phyloP scores from a whole-genome alignment of 768 basidiomycete species.

The Lactifluus pinguis region DNA sequence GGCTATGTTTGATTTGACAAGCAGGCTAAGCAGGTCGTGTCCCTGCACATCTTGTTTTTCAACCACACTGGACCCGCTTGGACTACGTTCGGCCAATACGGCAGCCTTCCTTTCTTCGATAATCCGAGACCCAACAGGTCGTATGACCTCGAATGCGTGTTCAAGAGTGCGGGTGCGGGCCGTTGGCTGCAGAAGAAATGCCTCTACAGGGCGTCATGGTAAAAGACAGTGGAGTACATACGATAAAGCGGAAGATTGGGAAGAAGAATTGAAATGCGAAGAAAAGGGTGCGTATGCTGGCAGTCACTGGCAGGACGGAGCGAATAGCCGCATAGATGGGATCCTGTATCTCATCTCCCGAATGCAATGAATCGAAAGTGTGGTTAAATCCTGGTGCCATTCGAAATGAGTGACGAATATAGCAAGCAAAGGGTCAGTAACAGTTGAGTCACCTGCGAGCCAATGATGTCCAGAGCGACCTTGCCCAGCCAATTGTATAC shows the following conservation, averaged over 20 bases:
- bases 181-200: slow-evolving; percentile 20
- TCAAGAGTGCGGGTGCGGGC: slow-evolving; percentile 15
- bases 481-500: slow-evolving; percentile 18
- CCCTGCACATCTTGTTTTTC: slow-evolving; percentile 19
- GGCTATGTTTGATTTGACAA: slow-evolving; percentile 25
- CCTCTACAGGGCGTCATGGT: not conserved
- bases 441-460: slow-evolving; percentile 15
- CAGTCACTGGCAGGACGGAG: slow-evolving; percentile 22
- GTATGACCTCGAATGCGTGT: slow-evolving; percentile 34
- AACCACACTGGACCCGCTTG: not conserved
- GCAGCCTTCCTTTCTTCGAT: too few species aligned
- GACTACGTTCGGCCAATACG: slow-evolving; percentile 5
- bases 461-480: slow-evolving; percentile 23
- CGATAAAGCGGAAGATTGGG: slow-evolving; percentile 33
- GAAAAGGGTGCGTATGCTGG: slow-evolving; percentile 19
- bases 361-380: slow-evolving; percentile 27
- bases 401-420: not conserved
- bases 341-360: slow-evolving; percentile 20
- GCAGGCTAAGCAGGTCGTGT: slow-evolving; percentile 13
- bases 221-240: slow-evolving; percentile 19
- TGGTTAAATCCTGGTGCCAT: slow-evolving; percentile 31
- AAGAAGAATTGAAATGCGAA: slow-evolving; percentile 29
- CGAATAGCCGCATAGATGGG: slow-evolving; percentile 29
- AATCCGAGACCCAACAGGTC: slow-evolving; percentile 35
- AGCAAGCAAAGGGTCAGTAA: not conserved